A percentile compares a stretch with the other conserved stretches of the same genome.
phyloP scores from a whole-genome alignment of 2,329 filamentous ascomycete species.

The Keithomyces neogunnii region DNA sequence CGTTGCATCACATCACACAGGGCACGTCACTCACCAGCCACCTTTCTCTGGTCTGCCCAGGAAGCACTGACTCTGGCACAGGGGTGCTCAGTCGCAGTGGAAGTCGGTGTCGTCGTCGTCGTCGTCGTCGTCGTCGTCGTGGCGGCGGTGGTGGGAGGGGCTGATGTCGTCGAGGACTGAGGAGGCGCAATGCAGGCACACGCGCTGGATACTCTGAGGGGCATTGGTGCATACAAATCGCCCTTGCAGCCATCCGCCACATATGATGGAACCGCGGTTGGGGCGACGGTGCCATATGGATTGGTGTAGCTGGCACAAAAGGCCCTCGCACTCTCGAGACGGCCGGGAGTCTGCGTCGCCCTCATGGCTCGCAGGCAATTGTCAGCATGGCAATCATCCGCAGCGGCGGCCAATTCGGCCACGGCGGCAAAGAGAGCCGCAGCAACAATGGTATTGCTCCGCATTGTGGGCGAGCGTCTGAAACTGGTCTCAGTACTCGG shows the following conservation, averaged over 20 bases:
- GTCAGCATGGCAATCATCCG: conserved; percentile 22
- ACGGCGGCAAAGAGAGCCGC: conserved; percentile 6
- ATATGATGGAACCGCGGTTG: conserved; percentile 12
- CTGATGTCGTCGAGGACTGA: conserved; percentile 2
- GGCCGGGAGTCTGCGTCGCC: conserved; percentile 23
- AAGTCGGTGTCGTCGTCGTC: conserved; percentile 6
- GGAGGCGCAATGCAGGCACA: conserved; percentile 15
- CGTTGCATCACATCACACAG: too few species aligned
- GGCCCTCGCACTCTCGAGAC: conserved; percentile 20
- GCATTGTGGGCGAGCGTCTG: conserved; percentile 2
- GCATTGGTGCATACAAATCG: conserved; percentile 12
- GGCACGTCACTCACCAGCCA: neutral
- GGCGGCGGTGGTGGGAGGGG: conserved; percentile 1
- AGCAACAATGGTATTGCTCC: neutral
- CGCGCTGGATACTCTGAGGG: conserved; percentile 14
- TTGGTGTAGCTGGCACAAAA: conserved; percentile 21
- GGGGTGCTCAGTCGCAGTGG: conserved; percentile 3
- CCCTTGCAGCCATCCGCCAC: conserved; percentile 12
- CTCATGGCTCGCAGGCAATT: conserved; percentile 29
- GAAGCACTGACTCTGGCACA: conserved; percentile 9
- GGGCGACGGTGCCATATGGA: conserved; percentile 9
- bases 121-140: conserved; percentile 3
- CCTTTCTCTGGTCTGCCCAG: conserved; percentile 8
- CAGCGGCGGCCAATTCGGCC: conserved; percentile 1
- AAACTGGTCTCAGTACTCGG: neutral